Conservation (phyloP, 495 filamentous ascomycete species). For the Rhypophila decipiens region DNA sequence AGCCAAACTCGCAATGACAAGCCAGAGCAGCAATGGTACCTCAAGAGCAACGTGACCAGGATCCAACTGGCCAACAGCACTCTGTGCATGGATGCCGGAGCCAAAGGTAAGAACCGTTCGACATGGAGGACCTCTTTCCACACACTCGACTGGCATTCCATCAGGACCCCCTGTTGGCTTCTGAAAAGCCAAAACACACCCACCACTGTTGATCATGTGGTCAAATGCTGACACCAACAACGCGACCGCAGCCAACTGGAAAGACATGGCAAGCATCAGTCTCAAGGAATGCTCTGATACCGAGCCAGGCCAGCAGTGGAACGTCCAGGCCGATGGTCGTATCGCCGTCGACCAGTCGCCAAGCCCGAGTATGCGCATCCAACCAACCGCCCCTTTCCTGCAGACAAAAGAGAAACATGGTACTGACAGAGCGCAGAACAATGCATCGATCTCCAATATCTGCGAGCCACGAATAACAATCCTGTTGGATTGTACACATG, state of each 20-base stretch:
- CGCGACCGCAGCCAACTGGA: slow-evolving; percentile 47
- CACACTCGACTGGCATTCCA: too few relatives aligned
- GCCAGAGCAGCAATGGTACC: slow-evolving; percentile 45
- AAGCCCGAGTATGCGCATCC: slow-evolving; percentile 37
- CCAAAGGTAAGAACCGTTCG: slow-evolving; percentile 30
- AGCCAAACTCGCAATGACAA: slow-evolving; percentile 36
- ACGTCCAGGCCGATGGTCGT: slow-evolving; percentile 40
- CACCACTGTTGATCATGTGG: too few relatives aligned
- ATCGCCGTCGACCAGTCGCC: slow-evolving; percentile 37
- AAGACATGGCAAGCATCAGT: slow-evolving; percentile 44
- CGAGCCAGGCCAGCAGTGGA: slow-evolving; percentile 38
- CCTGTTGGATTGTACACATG: slow-evolving; percentile 46
- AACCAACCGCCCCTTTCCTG: background rate
- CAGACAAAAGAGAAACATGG: background rate
- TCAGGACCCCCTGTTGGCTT: too few relatives aligned
- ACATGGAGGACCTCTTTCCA: too few relatives aligned
- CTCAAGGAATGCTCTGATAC: slow-evolving; percentile 38
- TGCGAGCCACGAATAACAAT: slow-evolving; percentile 45
- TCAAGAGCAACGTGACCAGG: slow-evolving; percentile 34
- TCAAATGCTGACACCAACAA: background rate
- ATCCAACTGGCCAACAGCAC: slow-evolving; percentile 40
- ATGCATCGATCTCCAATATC: slow-evolving; percentile 48
- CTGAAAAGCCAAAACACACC: too few relatives aligned
- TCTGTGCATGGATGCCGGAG: slow-evolving; percentile 46
- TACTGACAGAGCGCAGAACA: slow-evolving; percentile 26